Evolutionary conservation across 2,329 filamentous ascomycete genomes (phyloP), one percentile per base, ranked within the genome.

Genomic region (Colletotrichum sp.): DNA sequence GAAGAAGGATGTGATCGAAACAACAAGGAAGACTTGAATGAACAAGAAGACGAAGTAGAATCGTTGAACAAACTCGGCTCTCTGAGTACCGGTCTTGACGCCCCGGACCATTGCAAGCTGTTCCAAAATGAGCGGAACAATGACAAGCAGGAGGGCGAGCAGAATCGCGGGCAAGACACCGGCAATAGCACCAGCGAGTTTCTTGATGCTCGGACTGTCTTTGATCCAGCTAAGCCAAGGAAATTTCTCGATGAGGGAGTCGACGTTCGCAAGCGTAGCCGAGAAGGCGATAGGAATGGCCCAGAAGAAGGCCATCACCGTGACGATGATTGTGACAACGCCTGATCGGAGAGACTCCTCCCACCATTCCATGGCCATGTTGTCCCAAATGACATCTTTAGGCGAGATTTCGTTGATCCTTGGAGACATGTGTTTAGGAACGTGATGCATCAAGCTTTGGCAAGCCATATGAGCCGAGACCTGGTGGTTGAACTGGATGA

Each of bases 401-500:
- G 97, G 97, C 8, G 96, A 95, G 63, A 99, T 96, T 82, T 99
- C 97, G n/a, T 98, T 94, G 55, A 95, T 91, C 32, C 97, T 92
- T 1, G 97, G 97, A 2, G 95, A 91, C 97, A 99, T 99, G 61
- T 98, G 94, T 80, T 95, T 95, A 2, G 97, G 97, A 1, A 98
- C 85, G 80, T 99, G 97, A 82, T 98, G 96, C 52, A 94, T 96
- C 61, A 98, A 90, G 64, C 95, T 93, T 83, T 99, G 97, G 82
- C 96, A 98, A 74, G 96, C 97, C 97, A 99, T 98, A 81, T 99
- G 97, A 0, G 97, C 97, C 8, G 96, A 96, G 3, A 98, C 95
- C 83, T 99, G 97, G 82, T 98, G 94, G 81, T 99, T 98, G 89
- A 99, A 99, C 82, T 99, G 97, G 77, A 99, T 96, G 80, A 99